Evolutionary conservation across 2,329 filamentous ascomycete species (phyloP).

Genomic region (Bisporella sp.): DNA sequence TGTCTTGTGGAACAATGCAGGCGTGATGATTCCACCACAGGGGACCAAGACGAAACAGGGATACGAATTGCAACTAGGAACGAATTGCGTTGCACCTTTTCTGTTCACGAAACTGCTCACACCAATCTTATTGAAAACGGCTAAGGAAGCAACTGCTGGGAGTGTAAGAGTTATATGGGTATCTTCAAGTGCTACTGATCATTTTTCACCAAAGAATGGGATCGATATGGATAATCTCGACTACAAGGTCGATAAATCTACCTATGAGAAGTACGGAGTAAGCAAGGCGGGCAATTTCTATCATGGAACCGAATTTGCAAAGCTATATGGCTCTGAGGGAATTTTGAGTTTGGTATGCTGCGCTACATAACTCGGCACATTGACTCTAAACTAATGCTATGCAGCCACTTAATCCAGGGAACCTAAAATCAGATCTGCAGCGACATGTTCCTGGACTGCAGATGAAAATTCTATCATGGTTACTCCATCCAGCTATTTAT

Average conservation of each 20-base stretch:
- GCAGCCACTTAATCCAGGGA: slow-evolving; percentile 4
- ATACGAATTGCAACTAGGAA: slow-evolving; percentile 28
- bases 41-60: slow-evolving; percentile 25
- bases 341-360: slow-evolving; percentile 9
- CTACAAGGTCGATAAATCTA: not conserved
- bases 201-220: not conserved
- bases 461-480: not conserved
- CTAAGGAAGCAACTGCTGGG: not conserved
- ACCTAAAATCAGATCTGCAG: slow-evolving; percentile 1
- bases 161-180: slow-evolving; percentile 8
- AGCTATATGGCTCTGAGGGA: not conserved
- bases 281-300: slow-evolving; percentile 9
- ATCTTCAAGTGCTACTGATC: not conserved
- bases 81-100: slow-evolving; percentile 28
- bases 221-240: slow-evolving; percentile 5
- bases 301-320: slow-evolving; percentile 6
- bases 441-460: not conserved
- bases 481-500: not conserved
- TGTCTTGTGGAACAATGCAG: slow-evolving; percentile 32
- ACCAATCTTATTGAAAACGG: slow-evolving; percentile 11
- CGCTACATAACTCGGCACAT: not conserved
- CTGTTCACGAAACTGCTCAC: slow-evolving; percentile 28
- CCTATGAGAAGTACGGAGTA: slow-evolving; percentile 2
- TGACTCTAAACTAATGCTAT: not conserved
- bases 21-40: slow-evolving; percentile 27